Base-by-base conservation (phyloP, 805 yeast species). In the Kodamaea hsintzibuensis region DNA sequence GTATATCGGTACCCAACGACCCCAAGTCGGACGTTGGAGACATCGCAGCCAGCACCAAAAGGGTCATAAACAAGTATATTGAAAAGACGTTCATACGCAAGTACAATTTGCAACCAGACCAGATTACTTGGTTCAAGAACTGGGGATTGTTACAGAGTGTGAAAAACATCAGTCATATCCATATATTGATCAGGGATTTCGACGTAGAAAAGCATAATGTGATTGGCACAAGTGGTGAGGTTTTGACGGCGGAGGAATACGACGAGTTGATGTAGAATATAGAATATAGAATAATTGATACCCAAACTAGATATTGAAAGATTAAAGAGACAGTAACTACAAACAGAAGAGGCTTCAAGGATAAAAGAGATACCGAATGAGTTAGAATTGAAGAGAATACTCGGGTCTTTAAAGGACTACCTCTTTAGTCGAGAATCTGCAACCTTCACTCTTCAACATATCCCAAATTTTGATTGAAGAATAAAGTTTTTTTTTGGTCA, bases 111-210 rank as follows among this genome's bases (percentile, higher is more conserved):
- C 61, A 68, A 7, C 61, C 72, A 25, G 71, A 76, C 3, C 69
- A 80, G 40, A 60, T 80, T 44, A 64, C 76, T 1, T 88, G 93
- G 93, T 88, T 88, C 67, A 78, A 87, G 59, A 88, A 88, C 64
- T 87, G 88, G 82, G 80, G 85, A 7, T 75, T 79, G 6, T 66
- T 88, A 42, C 95, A 88, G 64, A 85, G 91, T 64, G 85, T 88
- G 5, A 78, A 74, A 58, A 76, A 81, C 30, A 72, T 88, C 37
- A 85, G 91, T 19, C 95, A 88, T 63, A 70, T 87, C n/a, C 95
- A 88, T 67, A 81, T 87, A 1, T 62, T 88, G 27, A 58, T 88
- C 10, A 78, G 71, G 47, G 79, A 75, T n/a, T 60, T 77, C 38
- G 51, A 56, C 18, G 51, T 52, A n/a, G 55, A 57, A 2, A 52